Percentiles rank a stretch among this genome's conserved stretches.
phyloP scores from a whole-genome alignment of 2,329 filamentous ascomycete genomes.

The Colletotrichum melonis region DNA sequence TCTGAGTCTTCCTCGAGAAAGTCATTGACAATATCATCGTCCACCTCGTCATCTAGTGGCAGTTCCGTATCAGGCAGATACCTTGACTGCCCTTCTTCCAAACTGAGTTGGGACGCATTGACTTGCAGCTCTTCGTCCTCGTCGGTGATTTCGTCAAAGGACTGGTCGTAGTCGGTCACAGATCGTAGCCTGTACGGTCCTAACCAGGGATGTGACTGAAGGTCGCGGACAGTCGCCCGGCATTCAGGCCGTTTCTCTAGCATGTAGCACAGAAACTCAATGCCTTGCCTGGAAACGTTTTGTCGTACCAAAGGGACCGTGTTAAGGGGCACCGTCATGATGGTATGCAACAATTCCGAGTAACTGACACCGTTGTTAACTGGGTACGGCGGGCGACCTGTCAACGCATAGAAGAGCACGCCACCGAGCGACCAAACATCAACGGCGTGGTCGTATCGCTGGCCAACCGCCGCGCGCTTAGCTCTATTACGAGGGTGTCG shows the following conservation, averaged over 20 bases:
- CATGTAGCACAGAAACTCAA: slow-evolving; percentile 83
- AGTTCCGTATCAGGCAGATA: slow-evolving; percentile 37
- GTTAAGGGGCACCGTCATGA: slow-evolving; percentile 84
- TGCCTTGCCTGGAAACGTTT: slow-evolving; percentile 72
- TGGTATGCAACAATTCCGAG: slow-evolving; percentile 82
- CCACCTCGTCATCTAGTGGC: slow-evolving; percentile 44
- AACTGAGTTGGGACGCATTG: slow-evolving; percentile 72
- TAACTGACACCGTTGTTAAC: slow-evolving; percentile 81
- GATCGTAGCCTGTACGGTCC: slow-evolving; percentile 42
- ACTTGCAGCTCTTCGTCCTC: slow-evolving; percentile 66
- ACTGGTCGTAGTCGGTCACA: slow-evolving; percentile 52
- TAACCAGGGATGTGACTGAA: slow-evolving; percentile 83
- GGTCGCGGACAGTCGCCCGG: slow-evolving; percentile 78
- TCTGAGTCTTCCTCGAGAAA: slow-evolving; percentile 76
- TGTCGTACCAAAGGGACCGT: slow-evolving; percentile 68
- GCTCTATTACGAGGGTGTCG: slow-evolving; percentile 72
- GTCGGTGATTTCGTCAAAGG: slow-evolving; percentile 72
- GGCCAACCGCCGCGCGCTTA: slow-evolving; percentile 62
- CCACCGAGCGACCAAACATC: slow-evolving; percentile 98
- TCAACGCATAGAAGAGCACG: slow-evolving; percentile 90
- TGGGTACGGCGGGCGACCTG: slow-evolving; percentile 82
- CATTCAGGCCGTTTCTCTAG: slow-evolving; percentile 81
- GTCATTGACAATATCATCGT: slow-evolving; percentile 53
- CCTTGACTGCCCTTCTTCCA: slow-evolving; percentile 58
- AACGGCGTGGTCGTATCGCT: slow-evolving; percentile 89